Base-by-base conservation (phyloP, 2,329 filamentous ascomycete species). In the Dryadomyces quercus-mongolicae region DNA sequence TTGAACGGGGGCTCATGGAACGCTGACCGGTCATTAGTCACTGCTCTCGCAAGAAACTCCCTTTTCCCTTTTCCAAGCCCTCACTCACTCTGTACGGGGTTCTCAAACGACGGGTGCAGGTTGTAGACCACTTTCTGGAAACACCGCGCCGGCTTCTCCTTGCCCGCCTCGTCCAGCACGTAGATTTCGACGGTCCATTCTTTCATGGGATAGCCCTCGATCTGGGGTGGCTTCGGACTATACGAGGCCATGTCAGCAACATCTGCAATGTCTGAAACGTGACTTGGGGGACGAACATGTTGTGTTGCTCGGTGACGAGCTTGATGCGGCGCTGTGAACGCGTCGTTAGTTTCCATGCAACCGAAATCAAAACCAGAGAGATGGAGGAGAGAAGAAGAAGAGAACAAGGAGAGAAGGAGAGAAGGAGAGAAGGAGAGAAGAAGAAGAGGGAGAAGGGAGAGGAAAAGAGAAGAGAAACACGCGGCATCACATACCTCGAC, bases 71-170 rank as follows among this genome's bases (percentile, higher is more conserved):
- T 12, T 9, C 15, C 36, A 12, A 5, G 10, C 36, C 36, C 8
- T 40, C 36, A 40, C 36, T 62, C 77, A 95, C 90, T 85, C 72
- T 97, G 92, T 52, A 80, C 80, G 16, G 88, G 86, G 63, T 91
- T 87, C 53, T 85, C 87, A 69, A 98, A 98, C 51, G 89, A 93
- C 38, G 93, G 92, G 70, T 98, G 93, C 34, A 98, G 80, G 65
- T 88, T 87, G 74, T 96, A 98, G 54, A 85, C 85, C 45, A 87
- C 92, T 74, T 95, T 95, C 66, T 89, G 88, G 73, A 96, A 97
- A 69, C 90, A 81, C 61, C 74, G 88, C 53, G 92, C 90, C 8
- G 86, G 80, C 52, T 89, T 78, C 69, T 94, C 84, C 62, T 93
- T 87, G 62, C 90, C 91, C 59, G 88, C 82, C 63, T 94, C 86